Base-by-base conservation (phyloP, 2,329 filamentous ascomycete species). In the Clonostachys solani region DNA sequence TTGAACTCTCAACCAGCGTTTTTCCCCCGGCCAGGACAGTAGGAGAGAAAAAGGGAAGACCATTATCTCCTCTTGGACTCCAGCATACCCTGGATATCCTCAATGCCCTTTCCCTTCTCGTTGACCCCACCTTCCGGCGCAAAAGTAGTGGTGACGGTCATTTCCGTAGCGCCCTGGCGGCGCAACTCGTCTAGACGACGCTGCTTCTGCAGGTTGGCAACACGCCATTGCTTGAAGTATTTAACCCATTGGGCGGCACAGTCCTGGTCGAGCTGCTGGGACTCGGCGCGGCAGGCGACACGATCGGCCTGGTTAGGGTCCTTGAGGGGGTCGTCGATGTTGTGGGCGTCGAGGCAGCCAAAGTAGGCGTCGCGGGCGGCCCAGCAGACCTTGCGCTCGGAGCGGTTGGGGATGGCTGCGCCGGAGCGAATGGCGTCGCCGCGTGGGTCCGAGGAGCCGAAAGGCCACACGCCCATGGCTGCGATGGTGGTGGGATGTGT, bases 181-280 rank as follows among this genome's bases (percentile, higher is more conserved):
- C 86, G 78, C 57, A 96, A 80, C 62, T 83, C 81, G 58, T 87
- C 85, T 54, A 96, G 73, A 19, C 89, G 87, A 68, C 84, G 76
- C 60, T 88, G 86, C 68, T 92, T 90, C 58, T 95, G 88, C 61
- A 88, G 80, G 57, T 99, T 94, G 70, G 95, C 92, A 35, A 97
- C 89, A 59, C 94, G 80, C 71, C 91, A 87, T 69, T 96, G 92
- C 75, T 97, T 96, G 72, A 99, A 99, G 69, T 99, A 97, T 69
- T 91, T 90, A 51, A 96, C 94, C 94, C 94, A 99, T 63, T 91
- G 92, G 49, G 76, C 79, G 16, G 91, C 90, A 67, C 94, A 99
- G 63, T 92, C 88, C 57, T 78, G 77, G 69, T 95, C 90, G 60
- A 97, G 95, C 49, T 75, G 78, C 33, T 58, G 61, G 19, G 60